Conservation (phyloP, 345 rosid species). For the Gossypium herbaceum region DNA sequence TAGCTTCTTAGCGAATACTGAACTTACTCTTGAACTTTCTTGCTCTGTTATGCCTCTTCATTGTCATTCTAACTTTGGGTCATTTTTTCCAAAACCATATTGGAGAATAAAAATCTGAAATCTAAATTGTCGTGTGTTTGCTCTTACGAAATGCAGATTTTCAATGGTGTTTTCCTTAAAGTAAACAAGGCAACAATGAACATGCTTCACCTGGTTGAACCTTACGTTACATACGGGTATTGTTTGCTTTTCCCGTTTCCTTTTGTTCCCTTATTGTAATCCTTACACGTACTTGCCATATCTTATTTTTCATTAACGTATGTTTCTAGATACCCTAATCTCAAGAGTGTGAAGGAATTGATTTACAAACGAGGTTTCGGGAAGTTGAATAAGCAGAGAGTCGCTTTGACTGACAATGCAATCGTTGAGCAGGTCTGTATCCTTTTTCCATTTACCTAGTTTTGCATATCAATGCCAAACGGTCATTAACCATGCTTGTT, state of each 20-base stretch:
- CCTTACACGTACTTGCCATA: not conserved
- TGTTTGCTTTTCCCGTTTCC: not conserved
- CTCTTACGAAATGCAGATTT: not conserved
- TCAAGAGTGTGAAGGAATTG: conserved; percentile 1
- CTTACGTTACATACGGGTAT: not conserved
- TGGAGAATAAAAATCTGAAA: too few species aligned
- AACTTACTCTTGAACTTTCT: not conserved
- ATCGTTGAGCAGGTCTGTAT: not conserved
- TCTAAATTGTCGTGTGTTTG: not conserved
- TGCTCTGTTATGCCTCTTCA: too few species aligned
- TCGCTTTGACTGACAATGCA: not conserved
- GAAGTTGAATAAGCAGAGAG: not conserved
- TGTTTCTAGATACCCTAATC: not conserved
- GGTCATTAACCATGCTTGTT: too few species aligned
- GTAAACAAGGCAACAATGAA: not conserved
- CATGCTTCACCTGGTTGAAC: conserved; percentile 1
- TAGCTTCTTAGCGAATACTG: not conserved
- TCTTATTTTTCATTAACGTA: not conserved
- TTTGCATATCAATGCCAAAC: too few species aligned
- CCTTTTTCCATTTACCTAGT: not conserved
- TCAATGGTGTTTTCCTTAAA: conserved; percentile 2
- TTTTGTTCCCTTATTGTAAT: not conserved
- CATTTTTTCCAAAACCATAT: too few species aligned
- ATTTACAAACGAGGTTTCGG: not conserved
- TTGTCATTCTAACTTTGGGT: too few species aligned